A percentile compares a stretch with the other conserved stretches of the same genome.
Conservation (phyloP, 352 stramenopile genomes). For the Pythium grandisporangium region DNA sequence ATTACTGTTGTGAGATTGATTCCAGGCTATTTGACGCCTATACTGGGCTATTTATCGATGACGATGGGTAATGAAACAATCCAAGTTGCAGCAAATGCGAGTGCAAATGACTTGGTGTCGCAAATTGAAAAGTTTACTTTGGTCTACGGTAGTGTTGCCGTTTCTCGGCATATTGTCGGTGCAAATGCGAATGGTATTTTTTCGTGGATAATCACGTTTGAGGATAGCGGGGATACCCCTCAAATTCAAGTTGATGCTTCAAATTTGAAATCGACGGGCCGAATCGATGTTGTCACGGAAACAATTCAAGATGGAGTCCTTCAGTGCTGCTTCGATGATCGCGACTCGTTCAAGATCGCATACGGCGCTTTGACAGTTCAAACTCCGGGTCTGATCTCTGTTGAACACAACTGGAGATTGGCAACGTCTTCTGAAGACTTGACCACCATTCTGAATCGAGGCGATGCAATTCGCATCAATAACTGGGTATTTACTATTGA, state of each 20-base stretch:
- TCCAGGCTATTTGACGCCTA: constrained; percentile 2
- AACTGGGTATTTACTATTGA: constrained; percentile 9
- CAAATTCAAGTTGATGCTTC: constrained; percentile 10
- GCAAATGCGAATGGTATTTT: constrained; percentile 5
- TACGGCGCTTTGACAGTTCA: constrained; percentile 3
- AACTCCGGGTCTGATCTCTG: constrained; percentile 8
- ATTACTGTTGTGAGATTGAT: constrained; percentile 8
- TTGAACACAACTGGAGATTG: constrained; percentile 14
- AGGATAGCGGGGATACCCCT: constrained; percentile 13
- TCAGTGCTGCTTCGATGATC: constrained; percentile 5
- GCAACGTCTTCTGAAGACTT: constrained; percentile 11
- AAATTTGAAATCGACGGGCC: constrained; percentile 7
- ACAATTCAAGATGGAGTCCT: constrained; percentile 6
- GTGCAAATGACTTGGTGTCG: constrained; percentile 3
- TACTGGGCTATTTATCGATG: constrained; percentile 8
- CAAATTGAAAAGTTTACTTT: no score
- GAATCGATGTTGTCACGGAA: background rate
- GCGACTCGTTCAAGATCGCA: constrained; percentile 1
- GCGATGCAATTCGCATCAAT: constrained; percentile 12
- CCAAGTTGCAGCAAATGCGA: constrained; percentile 2
- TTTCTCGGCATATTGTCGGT: constrained; percentile 1
- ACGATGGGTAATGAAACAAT: constrained; percentile 1
- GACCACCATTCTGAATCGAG: constrained; percentile 7
- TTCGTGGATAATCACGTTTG: constrained; percentile 17
- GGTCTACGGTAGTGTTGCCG: no score